phyloP scores from a whole-genome alignment of 805 yeast species.

The Monosporozyma servazzii region DNA sequence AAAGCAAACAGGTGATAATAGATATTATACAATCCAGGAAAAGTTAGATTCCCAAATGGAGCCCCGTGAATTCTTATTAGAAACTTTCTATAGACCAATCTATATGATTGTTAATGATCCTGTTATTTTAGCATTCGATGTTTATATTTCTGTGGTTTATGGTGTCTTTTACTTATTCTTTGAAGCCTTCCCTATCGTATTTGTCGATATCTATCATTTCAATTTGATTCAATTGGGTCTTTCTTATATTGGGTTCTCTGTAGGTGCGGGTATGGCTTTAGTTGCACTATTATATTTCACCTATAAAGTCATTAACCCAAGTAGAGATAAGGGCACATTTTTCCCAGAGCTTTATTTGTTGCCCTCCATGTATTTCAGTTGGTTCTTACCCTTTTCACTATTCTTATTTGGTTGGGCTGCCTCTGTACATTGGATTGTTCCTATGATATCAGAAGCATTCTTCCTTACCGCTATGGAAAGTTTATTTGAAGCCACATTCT shows the following conservation, averaged over 20 bases:
- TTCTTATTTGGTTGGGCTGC: slow-evolving; percentile 46
- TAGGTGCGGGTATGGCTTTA: not conserved
- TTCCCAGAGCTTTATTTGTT: slow-evolving; percentile 36
- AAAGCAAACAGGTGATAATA: not conserved
- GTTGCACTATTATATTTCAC: slow-evolving; percentile 20
- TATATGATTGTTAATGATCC: not conserved
- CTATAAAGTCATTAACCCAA: slow-evolving; percentile 21
- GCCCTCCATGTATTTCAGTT: slow-evolving; percentile 33
- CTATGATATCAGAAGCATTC: slow-evolving; percentile 36
- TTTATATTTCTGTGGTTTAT: not conserved
- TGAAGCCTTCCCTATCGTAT: not conserved
- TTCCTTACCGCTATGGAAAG: slow-evolving; percentile 35
- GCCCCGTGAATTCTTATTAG: not conserved
- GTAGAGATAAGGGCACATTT: slow-evolving; percentile 21
- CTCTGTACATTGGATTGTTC: slow-evolving; percentile 40
- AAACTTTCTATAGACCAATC: not conserved
- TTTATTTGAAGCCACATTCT: slow-evolving; percentile 43
- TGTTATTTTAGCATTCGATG: not conserved
- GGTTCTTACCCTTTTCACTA: slow-evolving; percentile 35
- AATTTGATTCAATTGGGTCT: not conserved
- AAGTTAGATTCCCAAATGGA: not conserved
- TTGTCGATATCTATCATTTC: not conserved
- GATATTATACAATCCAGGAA: not conserved
- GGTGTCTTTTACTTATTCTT: not conserved
- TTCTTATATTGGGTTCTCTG: not conserved